phyloP scores from a whole-genome alignment of 257 asterid species.

The Misopates orontium region DNA sequence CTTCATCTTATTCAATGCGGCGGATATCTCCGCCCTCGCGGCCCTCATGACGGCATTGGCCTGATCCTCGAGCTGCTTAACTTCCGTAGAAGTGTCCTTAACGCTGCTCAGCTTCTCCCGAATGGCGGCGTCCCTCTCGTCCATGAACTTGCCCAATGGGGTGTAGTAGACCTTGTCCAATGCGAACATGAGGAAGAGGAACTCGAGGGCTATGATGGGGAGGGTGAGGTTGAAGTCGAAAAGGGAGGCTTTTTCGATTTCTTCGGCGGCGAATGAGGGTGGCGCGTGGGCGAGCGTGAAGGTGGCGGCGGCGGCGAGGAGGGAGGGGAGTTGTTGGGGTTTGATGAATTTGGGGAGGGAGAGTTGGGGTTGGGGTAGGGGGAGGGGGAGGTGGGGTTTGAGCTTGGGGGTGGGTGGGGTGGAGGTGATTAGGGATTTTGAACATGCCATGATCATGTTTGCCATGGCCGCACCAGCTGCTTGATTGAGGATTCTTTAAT shows the following conservation, averaged over 20 bases:
- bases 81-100: slow-evolving; percentile 84
- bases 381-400: slow-evolving; percentile 36
- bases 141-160: slow-evolving; percentile 93
- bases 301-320: slow-evolving; percentile 60
- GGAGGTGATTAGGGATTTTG: slow-evolving; percentile 44
- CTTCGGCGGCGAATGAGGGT: slow-evolving; percentile 81
- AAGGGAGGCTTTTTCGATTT: slow-evolving; percentile 70
- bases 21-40: slow-evolving; percentile 89
- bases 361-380: slow-evolving; percentile 30
- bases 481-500: slow-evolving; percentile 14
- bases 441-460: slow-evolving; percentile 77
- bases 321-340: slow-evolving; percentile 46
- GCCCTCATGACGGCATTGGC: slow-evolving; percentile 82
- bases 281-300: slow-evolving; percentile 67
- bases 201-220: slow-evolving; percentile 73
- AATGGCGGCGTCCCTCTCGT: slow-evolving; percentile 76
- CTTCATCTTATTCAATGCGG: slow-evolving; percentile 91
- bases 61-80: slow-evolving; percentile 82
- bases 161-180: slow-evolving; percentile 82
- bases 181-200: slow-evolving; percentile 84
- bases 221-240: slow-evolving; percentile 89
- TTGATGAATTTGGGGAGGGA: slow-evolving; percentile 43
- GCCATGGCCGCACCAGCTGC: slow-evolving; percentile 53
- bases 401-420: slow-evolving; percentile 43
- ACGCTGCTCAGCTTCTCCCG: slow-evolving; percentile 74